These are phyloP conservation scores for Geotrichum phurueaensis DNA, from an alignment of 1,139 yeast genomes.

Conservation along the genomic window DNA sequence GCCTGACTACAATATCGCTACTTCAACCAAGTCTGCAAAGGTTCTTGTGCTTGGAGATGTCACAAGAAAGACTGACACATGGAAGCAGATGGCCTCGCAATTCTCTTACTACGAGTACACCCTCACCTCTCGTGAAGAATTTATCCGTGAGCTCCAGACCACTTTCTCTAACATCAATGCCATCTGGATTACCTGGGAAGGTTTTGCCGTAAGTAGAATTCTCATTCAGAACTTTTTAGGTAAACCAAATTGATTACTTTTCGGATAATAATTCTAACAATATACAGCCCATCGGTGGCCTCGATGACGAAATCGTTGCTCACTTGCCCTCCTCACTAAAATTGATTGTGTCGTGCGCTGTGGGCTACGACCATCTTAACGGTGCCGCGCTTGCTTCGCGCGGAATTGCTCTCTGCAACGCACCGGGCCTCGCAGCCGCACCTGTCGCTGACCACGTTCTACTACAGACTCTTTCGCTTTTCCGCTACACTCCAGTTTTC, in stretches of 20 bases:
- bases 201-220: constrained; percentile 20
- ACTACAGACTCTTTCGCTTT: constrained; percentile 52
- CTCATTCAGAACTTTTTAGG: background rate
- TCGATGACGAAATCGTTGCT: constrained; percentile 41
- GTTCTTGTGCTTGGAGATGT: constrained; percentile 20
- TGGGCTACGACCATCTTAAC: constrained; percentile 63
- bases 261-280: background rate
- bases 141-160: constrained; percentile 21
- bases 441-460: constrained; percentile 79
- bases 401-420: constrained; percentile 57
- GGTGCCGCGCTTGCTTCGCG: constrained; percentile 38
- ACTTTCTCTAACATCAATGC: constrained; percentile 21
- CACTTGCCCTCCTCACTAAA: constrained; percentile 49
- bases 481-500: constrained; percentile 54
- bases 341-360: constrained; percentile 60
- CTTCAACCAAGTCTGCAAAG: constrained; percentile 13
- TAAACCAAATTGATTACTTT: background rate
- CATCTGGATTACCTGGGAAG: constrained; percentile 24
- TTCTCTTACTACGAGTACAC: constrained; percentile 13
- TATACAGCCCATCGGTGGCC: constrained; percentile 23
- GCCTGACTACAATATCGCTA: constrained; percentile 4
- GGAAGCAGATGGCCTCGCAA: constrained; percentile 4
- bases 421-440: constrained; percentile 46
- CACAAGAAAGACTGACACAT: constrained; percentile 10
- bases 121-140: constrained; percentile 20